Evolutionary conservation across 164 flowering plant genomes (phyloP), one percentile per base, ranked within the genome.

Genomic region (Santalum album): DNA sequence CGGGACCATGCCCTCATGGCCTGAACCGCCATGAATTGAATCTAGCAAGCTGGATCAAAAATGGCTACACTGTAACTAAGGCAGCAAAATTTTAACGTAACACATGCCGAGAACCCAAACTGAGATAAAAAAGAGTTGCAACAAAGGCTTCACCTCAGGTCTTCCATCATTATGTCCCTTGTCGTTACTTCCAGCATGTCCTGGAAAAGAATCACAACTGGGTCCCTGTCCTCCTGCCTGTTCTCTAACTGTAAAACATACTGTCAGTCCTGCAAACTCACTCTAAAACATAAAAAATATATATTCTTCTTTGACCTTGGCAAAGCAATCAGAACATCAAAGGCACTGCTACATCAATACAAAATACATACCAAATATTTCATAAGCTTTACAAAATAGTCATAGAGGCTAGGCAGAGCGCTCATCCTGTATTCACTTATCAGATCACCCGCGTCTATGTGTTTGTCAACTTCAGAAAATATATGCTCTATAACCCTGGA

Each of bases 151-250:
- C 60, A 86, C 96, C 79, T 77, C n/a, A 79, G 74, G 58, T 84
- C 97, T 38, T 88, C 96, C 83, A 72, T 66, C 81, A 77, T 77
- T 61, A 91, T 86, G 57, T 88, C 98, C 59, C 84, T 80, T 45
- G 87, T 83, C 42, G 83, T 95, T 51, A 78, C 94, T 68, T 88
- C 98, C 57, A 81, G 74, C 96, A 92, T 92, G 72, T 92, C 98
- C 69, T 88, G 98, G 78, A 92, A 88, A 46, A 82, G 75, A 71
- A 88, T 62, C 17, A 89, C 94, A 55, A 92, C 98, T 46, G 72
- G 70, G 62, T 78, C 82, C 64, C 74, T 73, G 52, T 86, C 81
- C 42, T 86, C 89, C 60, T 25, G 52, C 49, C 80, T 80, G 63
- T 92, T 88, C 0, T 68, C 73, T 25, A 75, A 54, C 98, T 92